Evolutionary conservation across 352 stramenopile species (phyloP), one percentile per base, ranked within the genome.

Genomic region (Phytopythium chamaehyphon): DNA sequence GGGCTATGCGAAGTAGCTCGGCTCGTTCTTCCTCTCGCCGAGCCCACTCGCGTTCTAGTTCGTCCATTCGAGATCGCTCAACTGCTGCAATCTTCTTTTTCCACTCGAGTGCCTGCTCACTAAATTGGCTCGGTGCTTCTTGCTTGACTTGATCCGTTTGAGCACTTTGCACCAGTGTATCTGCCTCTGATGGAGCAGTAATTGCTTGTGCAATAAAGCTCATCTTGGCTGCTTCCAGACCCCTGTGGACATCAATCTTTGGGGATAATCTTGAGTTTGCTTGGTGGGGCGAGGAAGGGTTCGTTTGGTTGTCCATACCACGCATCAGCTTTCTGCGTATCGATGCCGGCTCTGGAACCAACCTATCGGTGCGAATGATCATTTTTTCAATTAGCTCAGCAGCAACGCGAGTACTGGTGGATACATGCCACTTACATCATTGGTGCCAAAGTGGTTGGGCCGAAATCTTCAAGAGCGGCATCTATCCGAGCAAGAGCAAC

Each of bases 41-140:
- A 11, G 80, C 83, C 83, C 83, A 91, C 54, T 91, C 80, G 4
- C 87, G 74, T 36, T 93, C 80, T 6, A 93, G 57, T 28, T 87
- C 76, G 16, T 83, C 67, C 80, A 93, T 93, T 6, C 83, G 63
- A 11, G 58, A 58, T 19, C 83, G 85, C 47, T 90, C 77, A 36
- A 64, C 69, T 36, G 71, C 73, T 33, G 75, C 64, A 48, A 86
- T 52, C 5, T 71, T 65, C 33, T 64, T 62, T 55, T 75, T 88
- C 71, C 76, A 84, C 47, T 86, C 66, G 8, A 61, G 28, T 4
- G 26, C n/a, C 16, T 40, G 45, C 0, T 24, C 26, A n/a, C 24
- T 26, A n/a, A 40, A n/a, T 37, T 36, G 50, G 47, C 85, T 73
- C 21, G 78, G 61, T 14, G 59, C 33, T 31, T 75, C 62, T 26